Base-by-base conservation (phyloP, 805 yeast genomes). In the Yueomyces sinensis region DNA sequence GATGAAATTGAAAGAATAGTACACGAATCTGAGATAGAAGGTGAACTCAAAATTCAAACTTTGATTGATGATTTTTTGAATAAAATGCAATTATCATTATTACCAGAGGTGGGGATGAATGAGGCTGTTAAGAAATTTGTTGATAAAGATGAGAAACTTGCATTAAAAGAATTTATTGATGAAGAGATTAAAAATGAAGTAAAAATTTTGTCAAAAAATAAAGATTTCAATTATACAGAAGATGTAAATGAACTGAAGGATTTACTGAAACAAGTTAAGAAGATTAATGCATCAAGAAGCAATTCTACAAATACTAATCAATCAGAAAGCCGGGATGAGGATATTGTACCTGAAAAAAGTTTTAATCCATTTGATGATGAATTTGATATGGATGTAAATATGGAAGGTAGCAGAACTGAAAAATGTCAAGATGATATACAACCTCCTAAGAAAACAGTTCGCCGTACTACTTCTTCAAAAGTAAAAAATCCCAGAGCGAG, bases 141-240 rank as follows among this genome's bases (percentile, higher is more conserved):
- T 4, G 84, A 78, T 30, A 83, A 82, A 43, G 95, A 86, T 39
- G 95, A 87, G 52, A 82, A 78, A 48, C 60, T 63, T 25, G 74
- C 87, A 0, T 59, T 89, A 33, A 73, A 70, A 29, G 70, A 66
- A n/a, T 79, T 72, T 44, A 68, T 81, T 17, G 70, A 70, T 30
- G 52, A 56, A 18, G 83, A 79, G 44, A 58, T 76, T 31, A 59
- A 56, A 9, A 65, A 62, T 23, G 80, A 75, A 42, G 62, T 74
- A 14, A 60, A 66, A 13, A 48, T 72, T 39, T 50, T 79, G 29
- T 49, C 65, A 33, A 50, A 65, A 3, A 56, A 62, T 55, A 59
- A 70, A 43, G 49, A 59, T 56, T 42, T 52, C 20, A 24, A 45
- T 14, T 61, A 66, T 32, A 58, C 62, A 3, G 67, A 63, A 40